Base-by-base conservation (phyloP, 2,329 filamentous ascomycete genomes). In the Colletotrichum theobromicola region DNA sequence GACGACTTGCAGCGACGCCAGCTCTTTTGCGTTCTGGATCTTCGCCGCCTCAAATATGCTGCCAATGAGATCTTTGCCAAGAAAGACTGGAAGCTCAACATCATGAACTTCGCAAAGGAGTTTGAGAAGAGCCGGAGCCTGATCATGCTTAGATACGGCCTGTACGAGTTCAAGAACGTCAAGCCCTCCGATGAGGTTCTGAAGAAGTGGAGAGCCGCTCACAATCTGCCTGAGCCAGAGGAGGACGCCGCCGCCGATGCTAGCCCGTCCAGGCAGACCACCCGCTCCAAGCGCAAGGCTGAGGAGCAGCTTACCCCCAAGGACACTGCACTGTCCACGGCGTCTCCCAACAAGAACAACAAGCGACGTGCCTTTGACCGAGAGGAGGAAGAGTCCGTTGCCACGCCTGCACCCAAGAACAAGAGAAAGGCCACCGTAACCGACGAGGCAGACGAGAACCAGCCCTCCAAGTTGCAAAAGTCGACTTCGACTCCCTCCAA, bases 11-110 rank as follows among this genome's bases (percentile, higher is more conserved):
- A 92, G 81, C 87, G 89, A 62, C 88, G 90, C 72, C 90, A 92
- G 82, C 92, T 91, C 79, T 92, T 91, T 77, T 92, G 90, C 79
- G 89, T 92, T 75, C 88, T 92, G 77, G 90, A 92, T 78, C 83
- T 92, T 72, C 89, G 90, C 74, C 87, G 90, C 76, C 85, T 92
- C 60, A 92, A 92, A 82, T 91, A 91, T 78, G 88, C 90, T 7
- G 90, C 90, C 32, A 87, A 91, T 77, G 90, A 92, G 77, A 90
- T 92, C 18, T 92, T 92, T 73, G 79, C 83, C 21, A 89, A 87
- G 79, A 92, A 92, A 80, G 90, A 91, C 77, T 92, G 90, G 90
- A 91, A 90, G 81, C 81, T 92, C 67, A 92, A 92, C 76, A 87
- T 92, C 21, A 80, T 89, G 76, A 92, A 91, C 80, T 92, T 92